Percentiles rank a stretch among this genome's conserved stretches.
phyloP scores from a whole-genome alignment of 2,329 filamentous ascomycete genomes.

The Penicillium sp. region DNA sequence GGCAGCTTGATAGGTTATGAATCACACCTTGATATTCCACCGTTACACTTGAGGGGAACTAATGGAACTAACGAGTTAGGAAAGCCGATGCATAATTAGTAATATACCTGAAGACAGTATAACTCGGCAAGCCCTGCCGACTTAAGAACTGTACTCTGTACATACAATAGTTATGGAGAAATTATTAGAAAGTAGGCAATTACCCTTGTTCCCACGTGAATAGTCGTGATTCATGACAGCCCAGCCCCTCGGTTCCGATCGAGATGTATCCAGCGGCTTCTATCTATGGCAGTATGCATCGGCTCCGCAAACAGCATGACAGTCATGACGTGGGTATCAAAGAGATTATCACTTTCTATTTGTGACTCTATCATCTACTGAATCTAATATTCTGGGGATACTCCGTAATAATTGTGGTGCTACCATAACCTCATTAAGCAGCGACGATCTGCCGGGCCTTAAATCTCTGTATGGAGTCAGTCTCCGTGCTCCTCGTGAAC shows the following conservation, averaged over 20 bases:
- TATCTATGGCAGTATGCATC: neutral
- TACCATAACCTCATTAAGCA: neutral
- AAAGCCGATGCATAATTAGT: conserved; percentile 6
- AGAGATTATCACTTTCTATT: neutral
- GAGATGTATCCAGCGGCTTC: neutral
- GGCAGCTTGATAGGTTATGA: too few relatives aligned
- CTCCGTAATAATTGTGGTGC: neutral
- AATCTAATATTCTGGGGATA: neutral
- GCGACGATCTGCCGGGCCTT: conserved; percentile 2
- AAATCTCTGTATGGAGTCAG: neutral
- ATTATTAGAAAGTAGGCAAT: neutral
- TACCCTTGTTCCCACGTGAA: neutral
- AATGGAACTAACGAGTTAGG: too few relatives aligned
- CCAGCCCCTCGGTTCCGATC: conserved; percentile 2
- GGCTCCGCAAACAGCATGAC: conserved; percentile 1
- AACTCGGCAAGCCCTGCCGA: conserved; percentile 10
- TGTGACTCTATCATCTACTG: neutral
- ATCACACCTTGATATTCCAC: neutral
- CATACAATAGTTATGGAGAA: too few relatives aligned
- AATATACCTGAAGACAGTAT: neutral
- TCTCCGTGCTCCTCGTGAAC: neutral
- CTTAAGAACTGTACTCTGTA: too few relatives aligned
- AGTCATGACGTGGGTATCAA: conserved; percentile 14
- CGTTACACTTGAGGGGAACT: neutral
- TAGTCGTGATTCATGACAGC: conserved; percentile 13